A percentile compares a stretch with the other conserved stretches of the same genome.
phyloP scores from a whole-genome alignment of 108 stramenopile species.

The Seminavis robusta region DNA sequence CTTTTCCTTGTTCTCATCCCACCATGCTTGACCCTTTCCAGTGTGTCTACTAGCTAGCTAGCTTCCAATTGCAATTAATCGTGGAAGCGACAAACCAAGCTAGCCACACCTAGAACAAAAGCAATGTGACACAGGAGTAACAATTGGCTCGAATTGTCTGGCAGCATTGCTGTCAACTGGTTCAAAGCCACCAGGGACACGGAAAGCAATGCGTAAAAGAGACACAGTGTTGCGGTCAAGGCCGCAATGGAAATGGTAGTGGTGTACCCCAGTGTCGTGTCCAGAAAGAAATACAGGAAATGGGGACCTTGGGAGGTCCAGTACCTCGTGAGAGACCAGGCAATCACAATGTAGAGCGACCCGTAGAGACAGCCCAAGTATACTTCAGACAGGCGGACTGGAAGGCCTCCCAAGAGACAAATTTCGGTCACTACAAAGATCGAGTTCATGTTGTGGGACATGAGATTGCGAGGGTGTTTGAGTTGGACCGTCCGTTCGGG shows the following conservation, averaged over 20 bases:
- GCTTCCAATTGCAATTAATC: too few species aligned
- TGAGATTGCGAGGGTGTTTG: constrained; percentile 34
- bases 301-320: constrained; percentile 37
- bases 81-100: too few species aligned
- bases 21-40: too few species aligned
- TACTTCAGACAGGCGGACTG: constrained; percentile 19
- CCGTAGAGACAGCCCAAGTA: too few species aligned
- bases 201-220: constrained; percentile 44
- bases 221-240: constrained; percentile 27
- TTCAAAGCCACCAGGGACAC: too few species aligned
- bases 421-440: constrained; percentile 13
- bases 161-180: too few species aligned
- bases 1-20: too few species aligned
- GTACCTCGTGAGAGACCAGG: constrained; percentile 47
- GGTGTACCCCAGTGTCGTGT: constrained; percentile 49
- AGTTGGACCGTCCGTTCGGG: constrained; percentile 31
- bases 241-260: constrained; percentile 45
- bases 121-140: too few species aligned
- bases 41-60: too few species aligned
- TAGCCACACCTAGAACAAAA: too few species aligned
- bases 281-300: constrained; percentile 62
- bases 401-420: constrained; percentile 16
- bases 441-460: constrained; percentile 32
- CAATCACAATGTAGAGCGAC: too few species aligned
- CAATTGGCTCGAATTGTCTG: too few species aligned